phyloP scores from a whole-genome alignment of 768 basidiomycete species.

The Xerocomellus dryophilus region DNA sequence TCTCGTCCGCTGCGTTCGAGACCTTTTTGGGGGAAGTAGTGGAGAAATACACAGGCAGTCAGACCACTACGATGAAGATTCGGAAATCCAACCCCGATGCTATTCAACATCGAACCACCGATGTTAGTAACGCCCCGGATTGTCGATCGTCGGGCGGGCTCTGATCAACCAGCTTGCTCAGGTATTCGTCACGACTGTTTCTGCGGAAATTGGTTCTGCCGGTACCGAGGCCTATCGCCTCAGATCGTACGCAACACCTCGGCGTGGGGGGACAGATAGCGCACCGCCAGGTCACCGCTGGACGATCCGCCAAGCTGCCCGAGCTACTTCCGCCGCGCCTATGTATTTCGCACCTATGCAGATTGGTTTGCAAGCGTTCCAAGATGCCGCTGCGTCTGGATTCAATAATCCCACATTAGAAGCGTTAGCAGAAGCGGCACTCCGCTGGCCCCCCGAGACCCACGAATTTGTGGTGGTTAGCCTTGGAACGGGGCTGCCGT shows the following conservation, averaged over 20 bases:
- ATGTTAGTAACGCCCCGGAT: neutral
- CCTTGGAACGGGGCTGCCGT: neutral
- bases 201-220: neutral
- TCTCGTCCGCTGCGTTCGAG: neutral
- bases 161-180: neutral
- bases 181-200: conserved; percentile 1
- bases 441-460: neutral
- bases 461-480: neutral
- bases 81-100: neutral
- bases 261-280: neutral
- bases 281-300: neutral
- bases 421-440: neutral
- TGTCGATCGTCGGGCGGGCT: neutral
- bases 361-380: neutral
- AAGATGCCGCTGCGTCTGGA: neutral
- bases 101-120: neutral
- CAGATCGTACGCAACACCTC: neutral
- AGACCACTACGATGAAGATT: neutral
- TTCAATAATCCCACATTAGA: neutral
- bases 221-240: neutral
- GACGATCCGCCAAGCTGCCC: neutral
- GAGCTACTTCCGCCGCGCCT: neutral
- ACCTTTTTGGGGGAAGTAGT: neutral
- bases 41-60: neutral
- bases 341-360: neutral